phyloP scores from a whole-genome alignment of 495 filamentous ascomycete species.

The Diplogelasinospora grovesii region DNA sequence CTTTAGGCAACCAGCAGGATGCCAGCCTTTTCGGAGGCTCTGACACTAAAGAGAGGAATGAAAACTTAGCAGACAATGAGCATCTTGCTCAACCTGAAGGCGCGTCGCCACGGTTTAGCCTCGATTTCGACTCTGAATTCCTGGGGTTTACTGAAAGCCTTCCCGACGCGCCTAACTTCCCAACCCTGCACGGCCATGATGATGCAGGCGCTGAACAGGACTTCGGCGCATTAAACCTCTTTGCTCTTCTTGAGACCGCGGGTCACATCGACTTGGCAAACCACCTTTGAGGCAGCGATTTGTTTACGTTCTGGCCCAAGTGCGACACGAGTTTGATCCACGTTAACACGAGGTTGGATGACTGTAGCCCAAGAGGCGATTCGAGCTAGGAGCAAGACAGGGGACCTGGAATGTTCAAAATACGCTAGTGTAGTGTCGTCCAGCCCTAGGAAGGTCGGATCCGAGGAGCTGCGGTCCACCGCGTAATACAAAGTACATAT shows the following conservation, averaged over 20 bases:
- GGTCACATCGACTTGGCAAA: constrained; percentile 40
- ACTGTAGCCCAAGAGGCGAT: too few species aligned
- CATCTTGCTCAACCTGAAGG: constrained; percentile 1
- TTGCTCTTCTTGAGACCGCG: constrained; percentile 36
- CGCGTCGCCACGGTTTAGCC: constrained; percentile 11
- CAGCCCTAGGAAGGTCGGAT: too few species aligned
- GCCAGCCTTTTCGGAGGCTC: not conserved
- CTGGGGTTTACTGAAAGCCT: constrained; percentile 18
- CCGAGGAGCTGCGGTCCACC: too few species aligned
- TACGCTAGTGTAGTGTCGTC: too few species aligned
- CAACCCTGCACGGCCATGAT: constrained; percentile 15
- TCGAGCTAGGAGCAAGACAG: too few species aligned
- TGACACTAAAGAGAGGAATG: not conserved
- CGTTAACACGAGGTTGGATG: too few species aligned
- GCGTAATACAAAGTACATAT: too few species aligned
- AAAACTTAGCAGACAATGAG: too few species aligned
- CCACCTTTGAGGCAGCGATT: constrained; percentile 29
- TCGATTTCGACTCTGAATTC: constrained; percentile 24
- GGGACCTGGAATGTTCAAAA: too few species aligned
- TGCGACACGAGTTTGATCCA: too few species aligned
- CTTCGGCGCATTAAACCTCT: constrained; percentile 37
- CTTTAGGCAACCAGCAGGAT: not conserved
- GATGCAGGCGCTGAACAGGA: constrained; percentile 27
- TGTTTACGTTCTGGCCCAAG: too few species aligned
- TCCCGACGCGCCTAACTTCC: constrained; percentile 18